Evolutionary conservation across 2,329 filamentous ascomycete genomes (phyloP).

Genomic region (Fusarium odoratissimum): DNA sequence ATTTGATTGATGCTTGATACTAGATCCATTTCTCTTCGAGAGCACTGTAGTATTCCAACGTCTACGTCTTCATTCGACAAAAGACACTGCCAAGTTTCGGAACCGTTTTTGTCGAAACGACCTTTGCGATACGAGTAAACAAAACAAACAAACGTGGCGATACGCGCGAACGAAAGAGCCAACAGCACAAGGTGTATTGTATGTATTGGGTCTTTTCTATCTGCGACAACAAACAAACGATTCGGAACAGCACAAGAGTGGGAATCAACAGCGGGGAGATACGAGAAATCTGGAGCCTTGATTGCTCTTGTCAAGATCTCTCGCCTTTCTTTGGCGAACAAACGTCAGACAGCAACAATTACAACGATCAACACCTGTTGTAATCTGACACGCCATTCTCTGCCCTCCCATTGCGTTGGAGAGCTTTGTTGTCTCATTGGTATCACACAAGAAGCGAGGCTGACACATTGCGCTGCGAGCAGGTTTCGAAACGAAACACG

Average conservation of each 20-base stretch:
- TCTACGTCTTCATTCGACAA: neutral
- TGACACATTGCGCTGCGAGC: slow-evolving; percentile 10
- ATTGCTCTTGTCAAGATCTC: neutral
- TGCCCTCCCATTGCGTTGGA: neutral
- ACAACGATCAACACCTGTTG: neutral
- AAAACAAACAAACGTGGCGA: slow-evolving; percentile 20
- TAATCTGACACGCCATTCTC: neutral
- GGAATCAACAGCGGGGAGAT: neutral
- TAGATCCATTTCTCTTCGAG: slow-evolving; percentile 4
- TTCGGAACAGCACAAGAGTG: neutral
- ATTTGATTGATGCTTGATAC: slow-evolving; percentile 8
- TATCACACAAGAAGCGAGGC: slow-evolving; percentile 3
- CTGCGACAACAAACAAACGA: neutral
- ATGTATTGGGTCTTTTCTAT: neutral
- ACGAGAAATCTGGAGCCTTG: neutral
- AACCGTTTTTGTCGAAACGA: neutral
- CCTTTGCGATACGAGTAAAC: slow-evolving; percentile 13
- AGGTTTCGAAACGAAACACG: slow-evolving; percentile 19
- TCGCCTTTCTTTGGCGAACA: neutral
- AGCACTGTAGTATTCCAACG: neutral
- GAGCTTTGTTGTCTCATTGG: neutral
- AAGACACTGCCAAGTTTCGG: neutral
- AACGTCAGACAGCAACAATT: neutral
- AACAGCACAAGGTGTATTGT: slow-evolving; percentile 11
- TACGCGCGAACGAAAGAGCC: slow-evolving; percentile 8